Conservation (phyloP, 1,139 yeast genomes). For the Komagataea norvegica region DNA sequence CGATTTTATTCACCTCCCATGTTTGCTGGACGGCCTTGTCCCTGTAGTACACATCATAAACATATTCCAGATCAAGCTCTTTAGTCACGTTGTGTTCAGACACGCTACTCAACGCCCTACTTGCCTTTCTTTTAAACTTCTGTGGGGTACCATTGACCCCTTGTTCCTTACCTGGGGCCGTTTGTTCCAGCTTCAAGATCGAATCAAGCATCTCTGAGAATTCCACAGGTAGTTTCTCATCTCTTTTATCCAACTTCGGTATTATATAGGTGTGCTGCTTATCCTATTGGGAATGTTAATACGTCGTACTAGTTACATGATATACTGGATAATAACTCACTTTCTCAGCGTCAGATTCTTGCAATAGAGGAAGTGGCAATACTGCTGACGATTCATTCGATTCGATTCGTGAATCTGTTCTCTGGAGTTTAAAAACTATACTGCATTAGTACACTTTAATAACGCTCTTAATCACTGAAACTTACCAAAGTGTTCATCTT, state of each 20-base stretch:
- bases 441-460: constrained; percentile 10
- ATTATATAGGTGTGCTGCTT: constrained; percentile 33
- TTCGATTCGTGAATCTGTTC: constrained; percentile 48
- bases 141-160: too few relatives aligned
- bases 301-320: constrained; percentile 1
- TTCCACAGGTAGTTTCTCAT: constrained; percentile 52
- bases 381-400: constrained; percentile 22
- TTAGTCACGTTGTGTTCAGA: background rate
- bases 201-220: constrained; percentile 64
- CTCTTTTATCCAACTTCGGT: constrained; percentile 33
- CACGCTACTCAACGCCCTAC: background rate
- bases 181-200: constrained; percentile 37
- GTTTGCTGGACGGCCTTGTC: constrained; percentile 46
- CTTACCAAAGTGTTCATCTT: constrained; percentile 20
- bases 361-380: constrained; percentile 20
- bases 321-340: constrained; percentile 2
- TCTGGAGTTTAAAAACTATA: constrained; percentile 53
- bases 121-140: constrained; percentile 8
- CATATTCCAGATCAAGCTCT: constrained; percentile 57
- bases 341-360: constrained; percentile 19
- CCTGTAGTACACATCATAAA: constrained; percentile 81
- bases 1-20: constrained; percentile 49
- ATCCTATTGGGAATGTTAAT: constrained; percentile 29
- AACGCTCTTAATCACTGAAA: background rate
- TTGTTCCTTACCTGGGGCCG: background rate